A percentile compares a stretch with the other conserved stretches of the same genome.
Conservation (phyloP, 768 basidiomycete species). For the Polyporus arcularius region DNA sequence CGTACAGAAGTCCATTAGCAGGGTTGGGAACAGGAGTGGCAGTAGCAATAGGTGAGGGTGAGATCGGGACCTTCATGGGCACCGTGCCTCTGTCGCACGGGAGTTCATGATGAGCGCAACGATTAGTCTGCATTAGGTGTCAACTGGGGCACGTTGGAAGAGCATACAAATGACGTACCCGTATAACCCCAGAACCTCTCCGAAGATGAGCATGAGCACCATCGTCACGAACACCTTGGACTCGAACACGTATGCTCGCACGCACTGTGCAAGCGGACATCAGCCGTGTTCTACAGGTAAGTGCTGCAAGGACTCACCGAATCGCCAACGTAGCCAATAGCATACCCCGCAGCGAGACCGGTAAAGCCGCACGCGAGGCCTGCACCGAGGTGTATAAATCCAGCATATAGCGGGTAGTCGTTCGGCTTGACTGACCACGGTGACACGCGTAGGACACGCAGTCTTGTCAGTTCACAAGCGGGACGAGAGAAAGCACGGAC, state of each 20-base stretch:
- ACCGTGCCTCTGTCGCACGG: conserved; percentile 47
- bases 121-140: conserved; percentile 55
- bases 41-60: not conserved
- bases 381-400: conserved; percentile 91
- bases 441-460: not conserved
- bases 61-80: conserved; percentile 4
- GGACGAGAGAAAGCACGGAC: conserved; percentile 29
- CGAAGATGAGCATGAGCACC: conserved; percentile 95
- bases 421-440: conserved; percentile 52
- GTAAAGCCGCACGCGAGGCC: conserved; percentile 91
- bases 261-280: conserved; percentile 55
- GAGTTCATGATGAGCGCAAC: conserved; percentile 94
- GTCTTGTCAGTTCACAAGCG: not conserved
- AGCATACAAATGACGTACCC: conserved; percentile 49
- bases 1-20: conserved; percentile 2
- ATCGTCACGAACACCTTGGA: conserved; percentile 91
- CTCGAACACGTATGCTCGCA: conserved; percentile 89
- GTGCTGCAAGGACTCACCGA: conserved; percentile 57
- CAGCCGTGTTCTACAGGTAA: not conserved
- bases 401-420: conserved; percentile 81
- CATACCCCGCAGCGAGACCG: conserved; percentile 91
- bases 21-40: not conserved
- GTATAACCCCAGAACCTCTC: conserved; percentile 88
- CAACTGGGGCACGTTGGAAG: not conserved
- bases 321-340: conserved; percentile 93